A percentile compares a stretch with the other conserved stretches of the same genome.
phyloP scores from a whole-genome alignment of 2,329 filamentous ascomycete species.

The Talaromyces verruculosus region DNA sequence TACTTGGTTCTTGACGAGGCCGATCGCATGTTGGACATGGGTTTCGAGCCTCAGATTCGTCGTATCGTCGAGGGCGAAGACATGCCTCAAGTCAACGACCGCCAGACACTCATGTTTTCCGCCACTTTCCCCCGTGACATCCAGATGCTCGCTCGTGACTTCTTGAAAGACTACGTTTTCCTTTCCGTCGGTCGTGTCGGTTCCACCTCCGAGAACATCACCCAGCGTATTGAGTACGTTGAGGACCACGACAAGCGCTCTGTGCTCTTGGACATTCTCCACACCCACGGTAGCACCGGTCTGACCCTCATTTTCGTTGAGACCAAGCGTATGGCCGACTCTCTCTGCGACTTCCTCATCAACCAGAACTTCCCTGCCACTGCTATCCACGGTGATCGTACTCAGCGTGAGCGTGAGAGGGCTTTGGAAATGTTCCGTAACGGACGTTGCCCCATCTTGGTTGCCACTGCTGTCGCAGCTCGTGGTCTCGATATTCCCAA shows the following conservation, averaged over 20 bases:
- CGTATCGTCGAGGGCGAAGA: conserved; percentile 98
- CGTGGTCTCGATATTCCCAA: conserved; percentile 91
- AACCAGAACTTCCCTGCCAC: conserved; percentile 98
- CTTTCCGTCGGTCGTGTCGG: conserved; percentile 97
- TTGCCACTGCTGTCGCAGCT: conserved; percentile 94
- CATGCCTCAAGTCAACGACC: conserved; percentile 79
- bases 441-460: conserved; percentile 90
- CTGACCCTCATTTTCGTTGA: conserved; percentile 97
- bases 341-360: conserved; percentile 95
- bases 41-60: conserved; percentile 99
- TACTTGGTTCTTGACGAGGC: conserved; percentile 98
- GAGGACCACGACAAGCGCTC: conserved; percentile 98
- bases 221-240: conserved; percentile 96
- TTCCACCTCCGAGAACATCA: conserved; percentile 99
- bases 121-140: conserved; percentile 99
- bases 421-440: conserved; percentile 97
- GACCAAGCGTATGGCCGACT: conserved; percentile 99
- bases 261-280: conserved; percentile 92
- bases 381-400: conserved; percentile 97
- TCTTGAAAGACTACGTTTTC: conserved; percentile 99
- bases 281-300: conserved; percentile 79
- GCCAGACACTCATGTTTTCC: conserved; percentile 99
- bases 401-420: conserved; percentile 97
- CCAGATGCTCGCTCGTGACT: conserved; percentile 97
- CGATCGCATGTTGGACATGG: conserved; percentile 99